Evolutionary conservation across 768 basidiomycete genomes (phyloP), one percentile per base, ranked within the genome.

Genomic region (Boletus pseudo-olivaceus): DNA sequence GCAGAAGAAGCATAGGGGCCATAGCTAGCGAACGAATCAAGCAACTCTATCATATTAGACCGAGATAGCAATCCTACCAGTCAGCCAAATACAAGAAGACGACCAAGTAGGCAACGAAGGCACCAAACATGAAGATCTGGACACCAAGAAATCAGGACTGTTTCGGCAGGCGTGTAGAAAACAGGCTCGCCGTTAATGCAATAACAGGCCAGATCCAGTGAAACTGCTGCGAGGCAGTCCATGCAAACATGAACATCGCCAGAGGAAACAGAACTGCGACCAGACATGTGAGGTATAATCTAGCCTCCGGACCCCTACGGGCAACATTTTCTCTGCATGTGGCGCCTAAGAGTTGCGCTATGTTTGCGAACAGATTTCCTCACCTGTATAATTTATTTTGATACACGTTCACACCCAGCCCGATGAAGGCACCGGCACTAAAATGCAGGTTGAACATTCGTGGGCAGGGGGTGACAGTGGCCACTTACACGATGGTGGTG

Each of bases 241-340:
- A 88, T 0, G 83, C 86, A 63, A 83, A 90, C 37, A 89, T 82
- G 67, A 88, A 81, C 77, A 86, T 82, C 15, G 77, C 77, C 3
- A 73, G 54, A 0, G 84, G 84, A 52, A 84, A 73, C 7, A 83
- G 59, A 42, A 83, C 51, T 0, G 76, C 82, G 0, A 79, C 82
- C 33, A 76, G 59, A 61, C 83, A 84, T 11, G 83, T 77, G 26
- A 73, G 67, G 54, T 81, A 83, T 37, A 87, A 66, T 20, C 84
- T 76, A 5, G 85, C 85, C 68, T 87, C 85, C 0, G 75, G 75
- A 5, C 76, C 76, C 40, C 23, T 54, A 47, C 65, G 42, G 9
- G 70, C 69, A 1, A 67, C 47, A 46, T 72, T 70, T 42, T 62
- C 60, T 33, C 59, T 55, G 20, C 55, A 55, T 33, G 73, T 67